A percentile compares a stretch with the other conserved stretches of the same genome.
phyloP scores from a whole-genome alignment of 768 basidiomycete genomes.

The Stropharia rugosoannulata region DNA sequence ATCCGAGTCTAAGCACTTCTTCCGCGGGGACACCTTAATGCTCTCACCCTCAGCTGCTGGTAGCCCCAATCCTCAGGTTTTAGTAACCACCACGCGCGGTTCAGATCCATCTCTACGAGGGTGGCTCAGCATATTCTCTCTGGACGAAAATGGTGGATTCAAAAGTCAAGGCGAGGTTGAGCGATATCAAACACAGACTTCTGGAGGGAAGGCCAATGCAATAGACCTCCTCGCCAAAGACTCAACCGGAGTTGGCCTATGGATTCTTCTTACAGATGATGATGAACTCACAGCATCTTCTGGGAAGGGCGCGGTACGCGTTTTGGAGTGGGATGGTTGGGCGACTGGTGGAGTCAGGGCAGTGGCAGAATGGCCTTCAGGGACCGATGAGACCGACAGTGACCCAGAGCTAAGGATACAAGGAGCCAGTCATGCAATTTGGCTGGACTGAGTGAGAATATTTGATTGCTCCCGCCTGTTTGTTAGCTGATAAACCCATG shows the following conservation, averaged over 20 bases:
- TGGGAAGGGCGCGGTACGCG: slow-evolving; percentile 37
- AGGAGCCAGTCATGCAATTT: slow-evolving; percentile 53
- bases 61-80: slow-evolving; percentile 33
- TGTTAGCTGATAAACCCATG: background rate
- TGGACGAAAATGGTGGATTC: slow-evolving; percentile 39
- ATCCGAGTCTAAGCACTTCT: slow-evolving; percentile 18
- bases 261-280: slow-evolving; percentile 53
- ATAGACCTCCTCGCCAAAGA: slow-evolving; percentile 40
- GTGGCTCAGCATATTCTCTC: slow-evolving; percentile 42
- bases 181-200: slow-evolving; percentile 43
- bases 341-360: slow-evolving; percentile 34
- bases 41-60: slow-evolving; percentile 35
- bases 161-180: slow-evolving; percentile 24
- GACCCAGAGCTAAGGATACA: slow-evolving; percentile 26
- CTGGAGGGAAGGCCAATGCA: slow-evolving; percentile 53
- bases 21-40: slow-evolving; percentile 47
- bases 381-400: slow-evolving; percentile 14
- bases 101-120: slow-evolving; percentile 31
- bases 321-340: slow-evolving; percentile 53
- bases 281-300: slow-evolving; percentile 28
- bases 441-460: slow-evolving; percentile 35
- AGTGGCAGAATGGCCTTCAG: slow-evolving; percentile 42
- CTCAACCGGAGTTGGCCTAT: slow-evolving; percentile 28
- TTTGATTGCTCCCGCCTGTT: background rate
- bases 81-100: slow-evolving; percentile 51